A percentile compares a stretch with the other conserved stretches of the same genome.
phyloP scores from a whole-genome alignment of 306 rosid genomes.

The Ammopiptanthus mongolicus region DNA sequence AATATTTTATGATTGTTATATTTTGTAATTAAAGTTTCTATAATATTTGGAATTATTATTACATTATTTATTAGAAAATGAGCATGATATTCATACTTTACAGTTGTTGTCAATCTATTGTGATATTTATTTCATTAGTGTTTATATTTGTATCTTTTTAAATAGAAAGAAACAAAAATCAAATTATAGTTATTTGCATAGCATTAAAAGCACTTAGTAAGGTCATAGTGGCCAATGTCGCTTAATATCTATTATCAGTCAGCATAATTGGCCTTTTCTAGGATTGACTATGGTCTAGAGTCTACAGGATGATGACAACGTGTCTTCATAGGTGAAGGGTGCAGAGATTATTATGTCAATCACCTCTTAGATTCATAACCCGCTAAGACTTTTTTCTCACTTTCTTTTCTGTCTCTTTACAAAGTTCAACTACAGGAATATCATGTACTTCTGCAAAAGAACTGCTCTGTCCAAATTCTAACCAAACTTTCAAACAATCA shows the following conservation, averaged over 20 bases:
- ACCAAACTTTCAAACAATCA: background rate
- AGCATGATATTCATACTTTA: background rate
- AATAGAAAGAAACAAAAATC: background rate
- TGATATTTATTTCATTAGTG: background rate
- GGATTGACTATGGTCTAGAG: background rate
- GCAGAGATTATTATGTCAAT: background rate
- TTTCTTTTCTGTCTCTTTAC: background rate
- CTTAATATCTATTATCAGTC: background rate
- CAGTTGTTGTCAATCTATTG: background rate
- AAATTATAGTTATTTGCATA: background rate
- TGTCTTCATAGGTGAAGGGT: background rate
- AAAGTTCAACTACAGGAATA: background rate
- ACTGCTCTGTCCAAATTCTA: background rate
- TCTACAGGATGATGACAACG: background rate
- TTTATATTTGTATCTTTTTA: background rate
- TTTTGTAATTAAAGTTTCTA: background rate
- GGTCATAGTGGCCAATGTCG: background rate
- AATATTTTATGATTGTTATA: background rate
- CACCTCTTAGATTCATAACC: background rate
- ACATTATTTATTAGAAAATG: background rate
- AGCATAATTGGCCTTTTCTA: background rate
- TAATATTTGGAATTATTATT: background rate
- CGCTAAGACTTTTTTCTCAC: background rate
- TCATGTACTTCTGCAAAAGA: background rate
- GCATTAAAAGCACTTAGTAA: background rate